Percentiles rank a stretch among this genome's conserved stretches.
phyloP scores from a whole-genome alignment of 2,329 filamentous ascomycete species.

The Aspergillus jensenii region DNA sequence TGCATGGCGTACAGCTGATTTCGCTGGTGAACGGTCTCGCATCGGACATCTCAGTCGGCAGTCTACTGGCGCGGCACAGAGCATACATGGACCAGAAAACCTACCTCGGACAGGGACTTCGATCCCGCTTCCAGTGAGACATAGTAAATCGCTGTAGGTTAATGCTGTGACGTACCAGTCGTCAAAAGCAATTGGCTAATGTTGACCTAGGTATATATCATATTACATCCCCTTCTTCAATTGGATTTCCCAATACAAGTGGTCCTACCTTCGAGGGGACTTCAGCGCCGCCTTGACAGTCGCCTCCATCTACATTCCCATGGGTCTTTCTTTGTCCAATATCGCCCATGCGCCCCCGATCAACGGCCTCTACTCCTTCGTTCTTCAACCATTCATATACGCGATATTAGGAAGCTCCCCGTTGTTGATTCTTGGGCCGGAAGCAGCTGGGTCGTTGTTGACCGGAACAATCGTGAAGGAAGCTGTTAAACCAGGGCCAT shows the following conservation, averaged over 20 bases:
- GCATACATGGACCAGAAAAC: conserved; percentile 54
- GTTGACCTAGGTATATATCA: conserved; percentile 67
- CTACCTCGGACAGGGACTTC: conserved; percentile 74
- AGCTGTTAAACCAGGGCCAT: conserved; percentile 68
- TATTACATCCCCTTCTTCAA: conserved; percentile 92
- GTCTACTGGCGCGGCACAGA: not conserved
- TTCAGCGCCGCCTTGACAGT: conserved; percentile 88
- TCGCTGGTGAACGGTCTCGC: conserved; percentile 42
- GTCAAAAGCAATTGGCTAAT: conserved; percentile 9
- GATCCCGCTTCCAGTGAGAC: conserved; percentile 70
- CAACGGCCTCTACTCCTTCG: conserved; percentile 90
- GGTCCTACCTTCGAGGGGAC: conserved; percentile 80
- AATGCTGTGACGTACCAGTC: not conserved
- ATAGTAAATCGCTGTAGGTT: conserved; percentile 70
- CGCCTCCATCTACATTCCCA: conserved; percentile 97
- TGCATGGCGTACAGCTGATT: not conserved
- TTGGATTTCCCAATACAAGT: conserved; percentile 86
- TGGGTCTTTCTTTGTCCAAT: conserved; percentile 91
- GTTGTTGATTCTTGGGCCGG: conserved; percentile 90
- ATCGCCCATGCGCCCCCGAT: conserved; percentile 90
- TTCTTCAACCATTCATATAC: conserved; percentile 89
- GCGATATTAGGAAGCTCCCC: conserved; percentile 88
- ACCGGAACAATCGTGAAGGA: conserved; percentile 82
- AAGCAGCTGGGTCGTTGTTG: conserved; percentile 88
- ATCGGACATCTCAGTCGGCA: not conserved